phyloP scores from a whole-genome alignment of 306 rosid species.

The Delonix regia region DNA sequence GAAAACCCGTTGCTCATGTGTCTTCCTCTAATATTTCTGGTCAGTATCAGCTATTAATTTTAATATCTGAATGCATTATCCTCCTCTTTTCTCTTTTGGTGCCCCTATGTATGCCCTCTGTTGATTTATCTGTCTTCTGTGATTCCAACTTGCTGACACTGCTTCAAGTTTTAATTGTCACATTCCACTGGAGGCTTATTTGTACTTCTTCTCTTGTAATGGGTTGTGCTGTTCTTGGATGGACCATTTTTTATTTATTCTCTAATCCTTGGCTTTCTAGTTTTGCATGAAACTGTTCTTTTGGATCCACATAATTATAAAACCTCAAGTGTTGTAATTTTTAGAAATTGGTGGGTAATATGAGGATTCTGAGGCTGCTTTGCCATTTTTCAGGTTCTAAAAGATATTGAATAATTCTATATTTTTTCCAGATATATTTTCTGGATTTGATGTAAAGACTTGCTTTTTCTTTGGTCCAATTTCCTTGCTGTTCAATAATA shows the following conservation, averaged over 20 bases:
- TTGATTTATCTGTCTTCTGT: neutral
- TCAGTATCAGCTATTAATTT: conserved; percentile 19
- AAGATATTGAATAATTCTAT: neutral
- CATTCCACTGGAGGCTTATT: neutral
- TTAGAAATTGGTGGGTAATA: neutral
- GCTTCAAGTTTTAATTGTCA: conserved; percentile 4
- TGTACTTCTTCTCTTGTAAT: neutral
- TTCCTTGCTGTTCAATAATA: neutral
- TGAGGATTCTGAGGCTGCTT: conserved; percentile 32
- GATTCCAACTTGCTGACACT: neutral
- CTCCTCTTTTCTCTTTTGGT: conserved; percentile 3
- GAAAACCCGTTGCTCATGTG: conserved; percentile 68
- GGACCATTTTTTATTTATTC: neutral
- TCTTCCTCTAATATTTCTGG: conserved; percentile 67
- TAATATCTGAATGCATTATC: neutral
- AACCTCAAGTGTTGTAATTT: neutral
- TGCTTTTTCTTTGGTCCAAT: conserved; percentile 13
- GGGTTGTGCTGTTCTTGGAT: neutral
- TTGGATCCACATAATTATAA: neutral
- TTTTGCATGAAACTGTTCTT: neutral
- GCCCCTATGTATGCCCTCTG: neutral
- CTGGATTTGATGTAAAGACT: conserved; percentile 5
- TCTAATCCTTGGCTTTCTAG: conserved; percentile 16
- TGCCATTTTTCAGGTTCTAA: conserved; percentile 35
- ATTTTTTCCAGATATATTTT: neutral